Evolutionary conservation across 192 early-diverging fungal species (phyloP), one percentile per base, ranked within the genome.

Genomic region (Mortierella alpina): DNA sequence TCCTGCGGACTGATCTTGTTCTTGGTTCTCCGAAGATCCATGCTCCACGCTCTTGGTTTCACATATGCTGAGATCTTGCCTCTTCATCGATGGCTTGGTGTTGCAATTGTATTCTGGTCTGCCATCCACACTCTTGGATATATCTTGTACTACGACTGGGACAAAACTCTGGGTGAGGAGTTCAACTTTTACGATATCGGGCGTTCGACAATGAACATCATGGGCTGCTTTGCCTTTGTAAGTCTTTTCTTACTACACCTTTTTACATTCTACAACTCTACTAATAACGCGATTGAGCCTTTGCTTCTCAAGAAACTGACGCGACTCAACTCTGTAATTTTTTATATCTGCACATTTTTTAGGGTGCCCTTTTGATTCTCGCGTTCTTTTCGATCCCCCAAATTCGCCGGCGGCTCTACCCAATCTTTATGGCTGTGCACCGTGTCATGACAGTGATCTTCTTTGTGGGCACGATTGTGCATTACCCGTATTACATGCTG

Each of bases 51-150:
- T 7, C 51, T 80, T 12, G 77, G 77, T 2, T 80, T 80, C 44
- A 80, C 77, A 7, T 80, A 80, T 13, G 42, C 77, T 3, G 77
- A 80, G 18, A 67, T 80, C 15, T 46, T 80, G 47, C 77, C 77
- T 0, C 65, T 80, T 23, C 77, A 80, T 58, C 77, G 77, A 61
- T 80, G 77, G 77, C 70, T 80, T 22, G 77, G 77, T 15, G 77
- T 72, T 5, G 58, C 48, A 6, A 72, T 80, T 45, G 52, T 80
- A 11, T 46, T 80, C 55, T 80, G 77, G 77, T 72, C 77, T 15
- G 22, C 59, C 23, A 20, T 80, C 22, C 77, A 80, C 14, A 80
- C 77, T 8, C 46, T 72, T 18, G 69, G 77, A 39, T 80, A 80
- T 54, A n/a, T 63, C 53, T 45, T 80, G 59, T 80, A 68, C 51